phyloP scores from a whole-genome alignment of 1,139 yeast species.

The Suhomyces ambrosiae region DNA sequence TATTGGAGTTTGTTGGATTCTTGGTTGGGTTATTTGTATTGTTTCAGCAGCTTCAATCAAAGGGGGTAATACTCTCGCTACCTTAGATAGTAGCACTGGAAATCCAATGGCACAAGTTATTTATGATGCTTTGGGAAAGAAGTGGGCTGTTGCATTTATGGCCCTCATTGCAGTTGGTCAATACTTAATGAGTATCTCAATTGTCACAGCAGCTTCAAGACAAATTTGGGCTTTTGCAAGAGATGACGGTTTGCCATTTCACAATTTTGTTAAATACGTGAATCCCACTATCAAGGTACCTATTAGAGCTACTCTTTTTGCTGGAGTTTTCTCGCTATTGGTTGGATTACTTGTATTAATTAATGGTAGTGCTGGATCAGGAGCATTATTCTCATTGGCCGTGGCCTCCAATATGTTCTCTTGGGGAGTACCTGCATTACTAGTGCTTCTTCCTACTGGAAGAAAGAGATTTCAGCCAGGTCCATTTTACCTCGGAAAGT shows the following conservation, averaged over 20 bases:
- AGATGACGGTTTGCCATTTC: constrained; percentile 46
- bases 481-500: constrained; percentile 34
- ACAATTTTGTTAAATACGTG: constrained; percentile 31
- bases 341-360: constrained; percentile 38
- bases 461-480: constrained; percentile 31
- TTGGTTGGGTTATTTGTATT: constrained; percentile 62
- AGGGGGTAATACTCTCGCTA: constrained; percentile 44
- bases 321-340: constrained; percentile 28
- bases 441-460: constrained; percentile 46
- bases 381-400: constrained; percentile 54
- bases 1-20: constrained; percentile 57
- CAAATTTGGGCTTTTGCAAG: constrained; percentile 55
- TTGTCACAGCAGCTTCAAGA: constrained; percentile 52
- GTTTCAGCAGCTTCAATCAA: constrained; percentile 56
- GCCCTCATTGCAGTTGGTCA: constrained; percentile 59
- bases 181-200: constrained; percentile 65
- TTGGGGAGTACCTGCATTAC: constrained; percentile 45
- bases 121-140: constrained; percentile 64
- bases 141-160: constrained; percentile 71
- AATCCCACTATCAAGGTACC: constrained; percentile 30
- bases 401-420: constrained; percentile 47
- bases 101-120: constrained; percentile 67
- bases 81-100: constrained; percentile 48
- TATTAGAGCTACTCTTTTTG: constrained; percentile 35
- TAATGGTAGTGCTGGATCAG: constrained; percentile 35